Percentiles rank a stretch among this genome's conserved stretches.
These are phyloP conservation scores for Vigna hirtella DNA, from an alignment of 306 rosid genomes.

Conservation along the genomic window DNA sequence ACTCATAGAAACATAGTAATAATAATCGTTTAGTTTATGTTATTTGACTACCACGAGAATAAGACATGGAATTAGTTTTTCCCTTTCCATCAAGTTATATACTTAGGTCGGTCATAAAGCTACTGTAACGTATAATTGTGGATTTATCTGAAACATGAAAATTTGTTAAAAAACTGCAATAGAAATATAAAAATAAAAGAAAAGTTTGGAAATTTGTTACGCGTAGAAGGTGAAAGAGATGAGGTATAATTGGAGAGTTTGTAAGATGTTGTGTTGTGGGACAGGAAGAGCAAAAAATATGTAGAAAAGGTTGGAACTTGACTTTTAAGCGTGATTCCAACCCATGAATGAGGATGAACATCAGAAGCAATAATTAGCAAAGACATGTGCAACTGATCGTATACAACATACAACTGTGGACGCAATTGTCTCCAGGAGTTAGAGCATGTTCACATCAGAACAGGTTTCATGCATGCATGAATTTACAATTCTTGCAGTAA, in stretches of 20 bases:
- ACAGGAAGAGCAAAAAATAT: background rate
- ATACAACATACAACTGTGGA: background rate
- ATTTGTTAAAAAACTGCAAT: background rate
- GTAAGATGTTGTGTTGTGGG: conserved; percentile 3
- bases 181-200: background rate
- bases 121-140: background rate
- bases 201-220: background rate
- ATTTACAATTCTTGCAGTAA: too few relatives aligned
- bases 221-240: conserved; percentile 7
- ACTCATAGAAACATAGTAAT: too few relatives aligned
- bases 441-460: background rate
- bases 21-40: too few relatives aligned
- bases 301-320: background rate
- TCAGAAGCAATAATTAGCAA: conserved; percentile 32
- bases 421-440: background rate
- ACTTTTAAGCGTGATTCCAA: conserved; percentile 18
- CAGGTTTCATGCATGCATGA: background rate
- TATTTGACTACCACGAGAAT: too few relatives aligned
- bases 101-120: too few relatives aligned
- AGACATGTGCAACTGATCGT: conserved; percentile 37
- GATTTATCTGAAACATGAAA: background rate
- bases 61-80: too few relatives aligned
- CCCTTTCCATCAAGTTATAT: too few relatives aligned
- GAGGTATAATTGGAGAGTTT: background rate
- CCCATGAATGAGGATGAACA: conserved; percentile 21